These are phyloP conservation scores for Didymella keratinophila DNA, from an alignment of 2,329 filamentous ascomycete genomes.

Conservation along the genomic window DNA sequence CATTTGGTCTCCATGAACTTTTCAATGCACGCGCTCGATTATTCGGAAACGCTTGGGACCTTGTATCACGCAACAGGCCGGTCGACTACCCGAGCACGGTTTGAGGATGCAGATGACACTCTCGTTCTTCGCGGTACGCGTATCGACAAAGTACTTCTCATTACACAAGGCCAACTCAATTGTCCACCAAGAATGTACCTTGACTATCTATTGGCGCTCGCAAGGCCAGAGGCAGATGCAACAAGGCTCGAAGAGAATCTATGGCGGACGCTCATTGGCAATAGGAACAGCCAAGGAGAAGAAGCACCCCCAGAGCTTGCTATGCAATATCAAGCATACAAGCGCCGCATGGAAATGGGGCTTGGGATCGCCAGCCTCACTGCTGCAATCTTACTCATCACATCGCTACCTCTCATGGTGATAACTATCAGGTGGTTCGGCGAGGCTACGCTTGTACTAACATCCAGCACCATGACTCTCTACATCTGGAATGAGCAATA, in stretches of 20 bases:
- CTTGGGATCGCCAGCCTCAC: neutral
- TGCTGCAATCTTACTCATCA: neutral
- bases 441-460: too few relatives aligned
- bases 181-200: neutral
- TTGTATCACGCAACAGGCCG: neutral
- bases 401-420: neutral
- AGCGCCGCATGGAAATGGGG: neutral
- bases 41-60: neutral
- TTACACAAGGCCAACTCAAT: neutral
- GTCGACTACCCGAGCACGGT: neutral
- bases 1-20: neutral
- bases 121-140: neutral
- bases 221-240: neutral
- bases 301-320: neutral
- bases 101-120: neutral
- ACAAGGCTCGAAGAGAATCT: neutral
- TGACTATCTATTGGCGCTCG: neutral
- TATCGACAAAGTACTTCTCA: neutral
- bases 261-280: neutral
- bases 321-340: neutral
- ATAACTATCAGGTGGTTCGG: too few relatives aligned
- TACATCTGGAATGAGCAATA: too few relatives aligned
- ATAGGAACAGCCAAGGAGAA: neutral
- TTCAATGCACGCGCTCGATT: neutral
- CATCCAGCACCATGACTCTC: too few relatives aligned